These are phyloP conservation scores for Hypsizygus marmoreus DNA, from an alignment of 768 basidiomycete species.

Conservation along the genomic window DNA sequence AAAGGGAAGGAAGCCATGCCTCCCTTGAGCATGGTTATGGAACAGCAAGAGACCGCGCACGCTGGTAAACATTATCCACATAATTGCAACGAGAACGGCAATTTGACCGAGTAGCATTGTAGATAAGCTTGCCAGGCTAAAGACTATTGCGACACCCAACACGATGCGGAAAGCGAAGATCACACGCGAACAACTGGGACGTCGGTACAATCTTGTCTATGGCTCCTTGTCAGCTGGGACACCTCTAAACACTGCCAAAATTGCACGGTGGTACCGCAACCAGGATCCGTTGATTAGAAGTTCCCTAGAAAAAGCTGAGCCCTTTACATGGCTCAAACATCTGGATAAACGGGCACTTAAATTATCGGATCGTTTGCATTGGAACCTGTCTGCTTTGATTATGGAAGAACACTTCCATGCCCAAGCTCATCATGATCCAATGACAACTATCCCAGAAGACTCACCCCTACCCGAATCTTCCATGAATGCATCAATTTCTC, in stretches of 20 bases:
- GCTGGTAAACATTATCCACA: conserved; percentile 42
- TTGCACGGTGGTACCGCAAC: conserved; percentile 62
- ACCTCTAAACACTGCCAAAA: conserved; percentile 47
- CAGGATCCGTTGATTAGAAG: conserved; percentile 48
- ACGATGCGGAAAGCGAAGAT: conserved; percentile 67
- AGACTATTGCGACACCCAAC: conserved; percentile 46
- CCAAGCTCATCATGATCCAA: conserved; percentile 33
- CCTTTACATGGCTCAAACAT: conserved; percentile 75
- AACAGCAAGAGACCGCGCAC: conserved; percentile 62
- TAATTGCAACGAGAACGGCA: not conserved
- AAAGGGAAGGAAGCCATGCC: conserved; percentile 55
- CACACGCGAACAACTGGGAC: conserved; percentile 61
- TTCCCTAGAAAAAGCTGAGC: conserved; percentile 66
- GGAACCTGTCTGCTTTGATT: conserved; percentile 70
- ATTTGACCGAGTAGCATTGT: conserved; percentile 2
- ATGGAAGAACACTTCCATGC: conserved; percentile 64
- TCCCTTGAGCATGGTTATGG: conserved; percentile 46
- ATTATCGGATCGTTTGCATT: conserved; percentile 41
- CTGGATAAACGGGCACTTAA: conserved; percentile 46
- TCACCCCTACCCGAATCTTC: conserved; percentile 20
- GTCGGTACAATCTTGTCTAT: conserved; percentile 64
- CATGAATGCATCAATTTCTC: conserved; percentile 20
- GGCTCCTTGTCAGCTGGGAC: conserved; percentile 32
- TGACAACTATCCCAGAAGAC: conserved; percentile 51
- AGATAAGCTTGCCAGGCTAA: conserved; percentile 65